These are phyloP conservation scores for Rhodotorula toruloides DNA, from an alignment of 768 basidiomycete species.

Conservation along the genomic window DNA sequence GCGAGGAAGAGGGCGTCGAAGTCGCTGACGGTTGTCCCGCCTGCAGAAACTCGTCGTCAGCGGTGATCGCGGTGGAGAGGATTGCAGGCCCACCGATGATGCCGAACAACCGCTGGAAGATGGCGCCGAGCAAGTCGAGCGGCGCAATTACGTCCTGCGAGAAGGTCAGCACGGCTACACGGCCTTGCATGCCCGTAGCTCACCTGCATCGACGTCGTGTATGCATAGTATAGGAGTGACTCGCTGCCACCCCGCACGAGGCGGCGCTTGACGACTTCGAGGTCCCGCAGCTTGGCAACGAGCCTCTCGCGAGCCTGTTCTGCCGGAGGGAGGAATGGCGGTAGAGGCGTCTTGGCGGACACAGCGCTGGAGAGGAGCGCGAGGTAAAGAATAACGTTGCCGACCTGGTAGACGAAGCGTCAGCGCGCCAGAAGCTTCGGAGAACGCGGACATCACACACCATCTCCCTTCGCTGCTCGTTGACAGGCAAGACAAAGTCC, in stretches of 20 bases:
- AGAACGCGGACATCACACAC: slow-evolving; percentile 29
- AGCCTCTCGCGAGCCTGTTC: slow-evolving; percentile 74
- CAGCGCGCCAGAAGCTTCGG: background rate
- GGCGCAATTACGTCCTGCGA: slow-evolving; percentile 71
- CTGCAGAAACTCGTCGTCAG: too few species aligned
- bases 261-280: slow-evolving; percentile 82
- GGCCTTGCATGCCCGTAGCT: slow-evolving; percentile 44
- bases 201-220: slow-evolving; percentile 71
- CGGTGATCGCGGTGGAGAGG: background rate
- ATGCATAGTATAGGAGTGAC: slow-evolving; percentile 80
- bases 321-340: slow-evolving; percentile 90
- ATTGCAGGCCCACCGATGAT: slow-evolving; percentile 48
- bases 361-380: slow-evolving; percentile 74
- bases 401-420: slow-evolving; percentile 63
- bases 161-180: too few species aligned
- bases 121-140: slow-evolving; percentile 71
- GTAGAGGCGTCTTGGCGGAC: slow-evolving; percentile 81
- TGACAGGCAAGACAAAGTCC: slow-evolving; percentile 88
- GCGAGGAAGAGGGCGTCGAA: slow-evolving; percentile 33
- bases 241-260: slow-evolving; percentile 76
- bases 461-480: slow-evolving; percentile 80
- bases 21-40: slow-evolving; percentile 16
- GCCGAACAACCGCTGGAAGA: slow-evolving; percentile 83
- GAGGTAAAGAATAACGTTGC: slow-evolving; percentile 86
- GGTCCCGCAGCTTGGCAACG: slow-evolving; percentile 71